Evolutionary conservation across 306 rosid genomes (phyloP).

Genomic region (Hylodesmum podocarpum): DNA sequence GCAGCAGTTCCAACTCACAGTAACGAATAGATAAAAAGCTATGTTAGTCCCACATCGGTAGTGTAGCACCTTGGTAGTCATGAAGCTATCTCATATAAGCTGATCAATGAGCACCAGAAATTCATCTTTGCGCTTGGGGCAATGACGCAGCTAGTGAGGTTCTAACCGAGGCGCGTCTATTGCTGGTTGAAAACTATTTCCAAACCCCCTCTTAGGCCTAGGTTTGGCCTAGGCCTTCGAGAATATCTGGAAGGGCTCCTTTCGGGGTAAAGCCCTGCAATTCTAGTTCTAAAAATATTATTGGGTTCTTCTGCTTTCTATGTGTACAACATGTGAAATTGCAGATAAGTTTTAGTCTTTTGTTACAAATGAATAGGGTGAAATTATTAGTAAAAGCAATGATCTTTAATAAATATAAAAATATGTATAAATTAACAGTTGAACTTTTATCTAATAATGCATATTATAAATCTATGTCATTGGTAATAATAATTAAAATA

Average conservation of each 20-base stretch:
- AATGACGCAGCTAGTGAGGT: conserved; percentile 47
- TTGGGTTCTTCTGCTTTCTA: too few species aligned
- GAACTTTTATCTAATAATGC: too few species aligned
- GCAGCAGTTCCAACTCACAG: background rate
- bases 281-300: background rate
- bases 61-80: background rate
- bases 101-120: rapidly evolving
- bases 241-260: conserved; percentile 44
- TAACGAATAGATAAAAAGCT: background rate
- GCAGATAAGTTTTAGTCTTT: too few species aligned
- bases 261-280: conserved; percentile 25
- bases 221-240: conserved; percentile 20
- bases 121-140: conserved; percentile 43
- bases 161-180: conserved; percentile 5
- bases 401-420: too few species aligned
- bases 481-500: too few species aligned
- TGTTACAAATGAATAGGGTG: too few species aligned
- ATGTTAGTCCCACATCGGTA: background rate
- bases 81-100: background rate
- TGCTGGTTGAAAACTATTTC: conserved; percentile 50
- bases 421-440: too few species aligned
- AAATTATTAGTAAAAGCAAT: too few species aligned
- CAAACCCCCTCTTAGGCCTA: conserved; percentile 47
- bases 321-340: too few species aligned
- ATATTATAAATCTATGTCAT: too few species aligned